Evolutionary conservation across 192 early-diverging fungal genomes (phyloP), one percentile per base, ranked within the genome.

Genomic region (Coemansia sp.): DNA sequence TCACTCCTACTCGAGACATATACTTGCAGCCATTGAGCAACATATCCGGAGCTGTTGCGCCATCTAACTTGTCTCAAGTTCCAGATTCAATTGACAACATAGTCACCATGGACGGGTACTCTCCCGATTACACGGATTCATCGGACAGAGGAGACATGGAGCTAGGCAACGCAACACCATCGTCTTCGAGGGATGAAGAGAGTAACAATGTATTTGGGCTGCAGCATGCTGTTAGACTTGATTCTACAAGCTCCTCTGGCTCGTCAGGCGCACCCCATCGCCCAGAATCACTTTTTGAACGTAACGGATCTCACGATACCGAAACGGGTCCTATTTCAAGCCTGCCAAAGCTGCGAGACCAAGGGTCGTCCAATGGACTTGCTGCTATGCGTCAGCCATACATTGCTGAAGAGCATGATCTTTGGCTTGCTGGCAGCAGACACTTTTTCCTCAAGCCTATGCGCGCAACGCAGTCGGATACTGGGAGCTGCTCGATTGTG

Each of bases 11-110:
- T 5, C 72, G 65, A 42, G 50, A 73, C 64, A 69, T 76, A 9
- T 76, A 73, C 44, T 61, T 81, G 74, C 70, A 59, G 50, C 74
- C 79, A 49, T 71, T 81, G 25, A 74, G 45, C 12, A 40, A 39
- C 37, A 67, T 66, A 19, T 57, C 75, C 10, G 61, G 14, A 1
- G 17, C 44, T n/a, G 37, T 46, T 7, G 42, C 59, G 22, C 38
- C 48, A 5, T 10, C 38, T 2, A 19, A 61, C 16, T 22, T 65
- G 45, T 67, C 65, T 59, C 65, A 65, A 3, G 60, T 68, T 17
- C 17, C 57, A 45, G 61, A 53, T 41, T 32, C 40, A 5, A 20
- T 42, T 48, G 64, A 63, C 53, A 59, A 38, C n/a, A 67, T 38
- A 5, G 53, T 45, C 20, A 58, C 64, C 65, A 62, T 72, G 42